These are phyloP conservation scores for Onygena corvina DNA, from an alignment of 2,329 filamentous ascomycete species.

Conservation along the genomic window DNA sequence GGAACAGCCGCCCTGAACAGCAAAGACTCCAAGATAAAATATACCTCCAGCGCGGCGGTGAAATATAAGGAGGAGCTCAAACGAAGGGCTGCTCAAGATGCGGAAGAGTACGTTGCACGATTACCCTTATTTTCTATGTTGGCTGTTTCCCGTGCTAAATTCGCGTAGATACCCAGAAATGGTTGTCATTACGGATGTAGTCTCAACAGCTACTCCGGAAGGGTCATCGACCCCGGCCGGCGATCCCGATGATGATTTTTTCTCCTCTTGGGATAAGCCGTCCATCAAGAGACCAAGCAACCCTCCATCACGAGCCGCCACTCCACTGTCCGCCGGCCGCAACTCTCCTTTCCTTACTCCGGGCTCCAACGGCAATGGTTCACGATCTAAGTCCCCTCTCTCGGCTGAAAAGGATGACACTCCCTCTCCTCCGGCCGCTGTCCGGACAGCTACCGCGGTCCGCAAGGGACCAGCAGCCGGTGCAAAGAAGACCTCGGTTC, in stretches of 20 bases:
- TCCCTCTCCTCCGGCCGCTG: slow-evolving; percentile 47
- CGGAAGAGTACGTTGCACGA: slow-evolving; percentile 57
- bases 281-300: slow-evolving; percentile 93
- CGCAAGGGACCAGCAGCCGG: slow-evolving; percentile 56
- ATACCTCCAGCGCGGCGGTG: slow-evolving; percentile 78
- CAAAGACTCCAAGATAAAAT: slow-evolving; percentile 96
- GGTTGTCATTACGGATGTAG: slow-evolving; percentile 68
- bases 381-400: slow-evolving; percentile 76
- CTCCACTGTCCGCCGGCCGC: slow-evolving; percentile 67
- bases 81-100: slow-evolving; percentile 68
- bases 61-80: slow-evolving; percentile 98
- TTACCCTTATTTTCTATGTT: not conserved
- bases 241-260: slow-evolving; percentile 85
- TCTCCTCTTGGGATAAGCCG: slow-evolving; percentile 97
- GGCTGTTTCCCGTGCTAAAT: slow-evolving; percentile 9
- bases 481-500: slow-evolving; percentile 71
- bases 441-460: slow-evolving; percentile 65
- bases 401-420: slow-evolving; percentile 45
- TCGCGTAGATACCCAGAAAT: slow-evolving; percentile 61
- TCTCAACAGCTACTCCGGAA: slow-evolving; percentile 47
- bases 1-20: slow-evolving; percentile 86
- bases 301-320: slow-evolving; percentile 77
- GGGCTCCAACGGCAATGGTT: slow-evolving; percentile 52
- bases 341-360: slow-evolving; percentile 87
- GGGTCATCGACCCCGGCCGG: slow-evolving; percentile 64